Evolutionary conservation across 352 stramenopile genomes (phyloP).

Genomic region (Thalassiosira oceanica): DNA sequence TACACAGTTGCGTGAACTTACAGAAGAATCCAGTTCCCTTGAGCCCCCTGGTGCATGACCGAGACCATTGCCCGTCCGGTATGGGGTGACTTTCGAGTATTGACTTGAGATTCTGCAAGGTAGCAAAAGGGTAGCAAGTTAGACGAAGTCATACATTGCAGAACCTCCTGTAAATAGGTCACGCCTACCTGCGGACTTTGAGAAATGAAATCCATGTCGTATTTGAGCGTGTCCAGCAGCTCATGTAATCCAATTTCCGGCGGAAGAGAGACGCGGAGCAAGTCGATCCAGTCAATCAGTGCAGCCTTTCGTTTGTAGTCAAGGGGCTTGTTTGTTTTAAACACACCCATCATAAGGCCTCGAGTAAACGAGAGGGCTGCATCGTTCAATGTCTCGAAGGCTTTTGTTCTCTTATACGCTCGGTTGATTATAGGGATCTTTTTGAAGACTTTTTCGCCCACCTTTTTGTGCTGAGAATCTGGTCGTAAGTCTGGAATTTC

Average conservation of each 20-base stretch:
- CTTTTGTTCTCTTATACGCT: constrained; percentile 42
- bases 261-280: constrained; percentile 65
- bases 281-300: constrained; percentile 64
- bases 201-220: constrained; percentile 45
- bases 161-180: too few species aligned
- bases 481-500: constrained; percentile 47
- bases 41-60: constrained; percentile 29
- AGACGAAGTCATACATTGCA: too few species aligned
- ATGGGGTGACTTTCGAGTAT: constrained; percentile 52
- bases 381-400: constrained; percentile 68
- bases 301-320: constrained; percentile 41
- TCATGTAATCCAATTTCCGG: constrained; percentile 68
- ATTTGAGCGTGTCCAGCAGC: constrained; percentile 55
- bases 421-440: constrained; percentile 55
- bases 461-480: constrained; percentile 23
- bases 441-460: constrained; percentile 33
- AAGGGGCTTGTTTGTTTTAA: constrained; percentile 37
- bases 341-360: constrained; percentile 53
- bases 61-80: constrained; percentile 45
- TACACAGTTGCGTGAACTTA: too few species aligned
- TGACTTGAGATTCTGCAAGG: constrained; percentile 52
- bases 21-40: constrained; percentile 32
- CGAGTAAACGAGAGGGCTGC: constrained; percentile 61
- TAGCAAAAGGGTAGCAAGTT: too few species aligned
- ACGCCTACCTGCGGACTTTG: too few species aligned